A percentile compares a stretch with the other conserved stretches of the same genome.
Conservation (phyloP, 1,284 basidiomycete genomes). For the Pascua sp. region DNA sequence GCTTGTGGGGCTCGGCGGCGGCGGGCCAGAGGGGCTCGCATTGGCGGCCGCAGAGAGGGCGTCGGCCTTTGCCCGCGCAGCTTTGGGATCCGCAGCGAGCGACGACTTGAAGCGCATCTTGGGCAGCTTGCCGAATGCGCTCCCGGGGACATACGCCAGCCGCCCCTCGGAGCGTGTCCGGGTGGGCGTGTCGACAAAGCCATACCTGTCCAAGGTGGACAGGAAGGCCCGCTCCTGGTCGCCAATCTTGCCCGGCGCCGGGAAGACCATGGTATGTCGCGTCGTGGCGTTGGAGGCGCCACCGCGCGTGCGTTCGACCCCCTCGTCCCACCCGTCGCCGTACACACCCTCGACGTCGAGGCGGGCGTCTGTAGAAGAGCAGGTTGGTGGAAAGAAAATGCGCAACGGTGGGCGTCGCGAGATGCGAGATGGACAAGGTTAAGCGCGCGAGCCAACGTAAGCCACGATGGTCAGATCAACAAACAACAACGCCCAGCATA, state of each 20-base stretch:
- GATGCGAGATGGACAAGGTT: too few species aligned
- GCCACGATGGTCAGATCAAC: too few species aligned
- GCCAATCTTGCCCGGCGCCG: conserved; percentile 43
- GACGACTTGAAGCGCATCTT: conserved; percentile 42
- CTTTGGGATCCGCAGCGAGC: neutral
- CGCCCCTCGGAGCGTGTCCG: conserved; percentile 62
- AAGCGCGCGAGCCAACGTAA: too few species aligned
- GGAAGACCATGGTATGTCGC: conserved; percentile 54
- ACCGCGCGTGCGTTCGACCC: conserved; percentile 87
- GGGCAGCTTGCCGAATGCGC: conserved; percentile 63
- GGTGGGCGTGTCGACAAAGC: conserved; percentile 70
- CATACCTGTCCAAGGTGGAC: conserved; percentile 70
- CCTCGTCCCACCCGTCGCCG: conserved; percentile 87
- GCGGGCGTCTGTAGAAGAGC: conserved; percentile 58
- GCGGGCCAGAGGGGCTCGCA: neutral
- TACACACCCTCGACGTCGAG: conserved; percentile 78
- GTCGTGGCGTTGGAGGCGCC: conserved; percentile 51
- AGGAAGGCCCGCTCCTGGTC: conserved; percentile 64
- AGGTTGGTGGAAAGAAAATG: too few species aligned
- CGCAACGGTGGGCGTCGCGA: too few species aligned
- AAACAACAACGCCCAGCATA: too few species aligned
- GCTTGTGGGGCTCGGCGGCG: conserved; percentile 9
- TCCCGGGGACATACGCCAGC: conserved; percentile 62
- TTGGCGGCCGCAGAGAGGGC: too few species aligned
- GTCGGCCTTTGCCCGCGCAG: neutral